Base-by-base conservation (phyloP, 495 filamentous ascomycete species). In the Hypoxylon fuscum region DNA sequence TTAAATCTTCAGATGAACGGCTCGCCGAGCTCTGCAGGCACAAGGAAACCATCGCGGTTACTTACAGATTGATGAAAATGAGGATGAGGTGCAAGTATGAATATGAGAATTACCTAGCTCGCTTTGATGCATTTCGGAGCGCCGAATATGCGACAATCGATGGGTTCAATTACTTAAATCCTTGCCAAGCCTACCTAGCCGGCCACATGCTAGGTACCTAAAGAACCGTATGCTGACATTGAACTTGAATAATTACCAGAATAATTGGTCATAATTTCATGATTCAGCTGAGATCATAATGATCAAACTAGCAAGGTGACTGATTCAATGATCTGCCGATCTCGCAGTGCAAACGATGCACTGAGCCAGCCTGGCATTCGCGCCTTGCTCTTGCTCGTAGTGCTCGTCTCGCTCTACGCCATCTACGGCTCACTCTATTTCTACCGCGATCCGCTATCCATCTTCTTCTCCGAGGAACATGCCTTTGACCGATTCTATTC, bases 401-500 rank as follows among this genome's bases (percentile, higher is more conserved):
- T 27, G 9, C 14, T 70, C 46, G 60, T 66, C 23, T 56, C 32
- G 18, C 22, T 70, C 22, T 72, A 72, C 43, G 48, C 55, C 29
- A 50, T 66, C 17, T 76, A 73, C 52, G 68, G 72, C 15, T 64
- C 60, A 5, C 37, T 69, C 34, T 55, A 64, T 42, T 77, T 76
- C 37, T 79, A 75, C 64, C 75, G 76, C 55, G 72, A 79, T 47
- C 76, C 75, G 6, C 66, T 76, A 4, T 76, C 74, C 45, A 73
- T 74, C 25, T 77, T 77, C 57, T 77, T 76, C 62, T 67, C 63
- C 31, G 68, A 66, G 17, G 51, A 76, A 2, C 59, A 69, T 61
- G 74, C 69, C 45, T 76, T 72, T 65, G 72, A 76, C 22, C 69
- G 63, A 35, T 66, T 72, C 53, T 77, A 79, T 62, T 77, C 75